Evolutionary conservation across 495 filamentous ascomycete genomes (phyloP).

Genomic region (Thermothielavioides terrestris): DNA sequence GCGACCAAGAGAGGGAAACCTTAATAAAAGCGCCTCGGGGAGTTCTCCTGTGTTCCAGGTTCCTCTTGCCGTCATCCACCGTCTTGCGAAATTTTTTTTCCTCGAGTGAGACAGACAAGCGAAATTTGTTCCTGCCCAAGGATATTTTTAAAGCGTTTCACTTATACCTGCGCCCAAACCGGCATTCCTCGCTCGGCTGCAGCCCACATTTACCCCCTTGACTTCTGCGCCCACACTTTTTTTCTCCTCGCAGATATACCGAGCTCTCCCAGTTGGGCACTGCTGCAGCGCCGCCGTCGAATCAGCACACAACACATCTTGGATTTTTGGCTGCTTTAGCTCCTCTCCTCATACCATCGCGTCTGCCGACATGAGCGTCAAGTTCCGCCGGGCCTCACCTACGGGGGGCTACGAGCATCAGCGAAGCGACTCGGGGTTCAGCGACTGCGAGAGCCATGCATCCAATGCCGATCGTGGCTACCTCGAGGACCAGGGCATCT

Average conservation of each 20-base stretch:
- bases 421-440: constrained; percentile 30
- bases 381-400: constrained; percentile 26
- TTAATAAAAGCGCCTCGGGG: no score
- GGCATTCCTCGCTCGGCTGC: constrained; percentile 4
- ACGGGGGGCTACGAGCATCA: constrained; percentile 22
- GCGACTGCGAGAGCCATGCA: constrained; percentile 24
- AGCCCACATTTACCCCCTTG: constrained; percentile 24
- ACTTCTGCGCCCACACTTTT: constrained; percentile 13
- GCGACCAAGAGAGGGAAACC: no score
- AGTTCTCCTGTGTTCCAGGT: constrained; percentile 3
- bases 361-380: constrained; percentile 24
- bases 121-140: constrained; percentile 22
- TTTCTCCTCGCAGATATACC: constrained; percentile 27
- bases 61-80: neutral
- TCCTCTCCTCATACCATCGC: constrained; percentile 13
- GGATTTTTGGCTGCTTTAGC: constrained; percentile 24
- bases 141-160: no score
- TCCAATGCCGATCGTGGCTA: constrained; percentile 21
- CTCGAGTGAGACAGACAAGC: constrained; percentile 13
- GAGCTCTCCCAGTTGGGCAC: constrained; percentile 25
- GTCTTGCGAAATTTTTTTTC: neutral
- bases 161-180: no score
- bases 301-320: constrained; percentile 36
- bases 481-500: constrained; percentile 17
- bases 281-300: constrained; percentile 29